Evolutionary conservation across 805 yeast species (phyloP).

Genomic region (Blastobotrys parvus): DNA sequence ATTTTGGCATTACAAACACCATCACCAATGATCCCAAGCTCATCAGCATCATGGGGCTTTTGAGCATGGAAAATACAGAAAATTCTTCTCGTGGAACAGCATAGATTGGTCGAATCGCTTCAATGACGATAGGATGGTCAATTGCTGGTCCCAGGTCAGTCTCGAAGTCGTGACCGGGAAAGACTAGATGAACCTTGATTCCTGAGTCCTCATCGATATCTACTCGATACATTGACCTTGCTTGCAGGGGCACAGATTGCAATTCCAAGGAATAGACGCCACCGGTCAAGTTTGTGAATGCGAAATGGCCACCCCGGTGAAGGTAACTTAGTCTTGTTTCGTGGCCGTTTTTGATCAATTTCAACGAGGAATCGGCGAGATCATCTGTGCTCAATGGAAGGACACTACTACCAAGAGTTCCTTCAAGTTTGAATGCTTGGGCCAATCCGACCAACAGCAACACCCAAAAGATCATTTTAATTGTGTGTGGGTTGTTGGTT

Average conservation of each 20-base stretch:
- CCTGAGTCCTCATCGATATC: constrained; percentile 20
- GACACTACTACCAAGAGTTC: neutral
- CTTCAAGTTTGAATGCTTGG: neutral
- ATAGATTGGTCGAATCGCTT: constrained; percentile 22
- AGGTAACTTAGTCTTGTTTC: constrained; percentile 1
- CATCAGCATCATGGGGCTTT: constrained; percentile 30
- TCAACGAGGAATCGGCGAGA: neutral
- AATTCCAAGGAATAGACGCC: constrained; percentile 21
- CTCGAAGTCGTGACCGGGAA: constrained; percentile 22
- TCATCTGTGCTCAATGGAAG: neutral
- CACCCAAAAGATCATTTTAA: too few relatives aligned
- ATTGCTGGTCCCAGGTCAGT: constrained; percentile 24
- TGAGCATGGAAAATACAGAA: constrained; percentile 24
- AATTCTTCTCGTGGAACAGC: constrained; percentile 21
- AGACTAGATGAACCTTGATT: constrained; percentile 20
- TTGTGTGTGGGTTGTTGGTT: too few relatives aligned
- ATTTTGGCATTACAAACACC: constrained; percentile 27
- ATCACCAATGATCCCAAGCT: constrained; percentile 25
- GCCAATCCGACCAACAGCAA: too few relatives aligned
- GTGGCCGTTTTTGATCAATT: neutral
- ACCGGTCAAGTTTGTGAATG: constrained; percentile 18
- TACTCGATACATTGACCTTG: constrained; percentile 12
- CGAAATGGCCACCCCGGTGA: constrained; percentile 16
- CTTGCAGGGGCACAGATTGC: constrained; percentile 14
- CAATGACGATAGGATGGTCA: constrained; percentile 25